Evolutionary conservation across 2,329 filamentous ascomycete species (phyloP).

Genomic region (Metarhizium robertsii): DNA sequence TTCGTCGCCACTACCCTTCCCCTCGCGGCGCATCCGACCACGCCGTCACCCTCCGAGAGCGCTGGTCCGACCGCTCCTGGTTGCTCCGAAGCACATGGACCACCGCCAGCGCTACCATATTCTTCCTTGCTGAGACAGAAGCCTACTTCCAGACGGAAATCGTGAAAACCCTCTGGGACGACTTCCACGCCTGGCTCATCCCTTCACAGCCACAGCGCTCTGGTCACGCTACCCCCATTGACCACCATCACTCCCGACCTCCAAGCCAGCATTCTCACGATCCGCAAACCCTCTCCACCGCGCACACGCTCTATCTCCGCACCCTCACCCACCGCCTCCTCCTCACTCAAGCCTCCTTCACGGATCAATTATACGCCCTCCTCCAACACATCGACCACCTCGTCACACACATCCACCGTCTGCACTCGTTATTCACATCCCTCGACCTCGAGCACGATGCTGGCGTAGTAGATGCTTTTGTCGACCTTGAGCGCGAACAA

Average conservation of each 20-base stretch:
- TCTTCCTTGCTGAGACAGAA: constrained; percentile 81
- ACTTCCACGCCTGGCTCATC: constrained; percentile 68
- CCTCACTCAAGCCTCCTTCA: constrained; percentile 54
- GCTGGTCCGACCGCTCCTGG: constrained; percentile 52
- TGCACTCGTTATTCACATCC: constrained; percentile 67
- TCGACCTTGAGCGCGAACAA: constrained; percentile 66
- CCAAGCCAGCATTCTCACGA: constrained; percentile 44
- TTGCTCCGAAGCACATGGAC: constrained; percentile 83
- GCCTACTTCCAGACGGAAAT: constrained; percentile 87
- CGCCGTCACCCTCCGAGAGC: constrained; percentile 51
- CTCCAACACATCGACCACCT: constrained; percentile 73
- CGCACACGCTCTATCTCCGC: constrained; percentile 68
- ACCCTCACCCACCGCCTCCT: constrained; percentile 59
- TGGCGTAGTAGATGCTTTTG: constrained; percentile 67
- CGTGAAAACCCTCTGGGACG: constrained; percentile 69
- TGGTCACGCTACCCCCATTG: not conserved
- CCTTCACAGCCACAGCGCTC: constrained; percentile 20
- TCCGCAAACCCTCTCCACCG: constrained; percentile 72
- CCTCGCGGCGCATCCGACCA: constrained; percentile 53
- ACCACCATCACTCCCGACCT: not conserved
- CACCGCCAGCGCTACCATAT: constrained; percentile 76
- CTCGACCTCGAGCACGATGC: constrained; percentile 76
- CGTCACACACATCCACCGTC: constrained; percentile 63
- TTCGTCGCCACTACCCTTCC: constrained; percentile 68
- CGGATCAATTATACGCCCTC: constrained; percentile 54